Conservation (phyloP, 2,329 filamentous ascomycete genomes). For the Cordyceps tenuipes region DNA sequence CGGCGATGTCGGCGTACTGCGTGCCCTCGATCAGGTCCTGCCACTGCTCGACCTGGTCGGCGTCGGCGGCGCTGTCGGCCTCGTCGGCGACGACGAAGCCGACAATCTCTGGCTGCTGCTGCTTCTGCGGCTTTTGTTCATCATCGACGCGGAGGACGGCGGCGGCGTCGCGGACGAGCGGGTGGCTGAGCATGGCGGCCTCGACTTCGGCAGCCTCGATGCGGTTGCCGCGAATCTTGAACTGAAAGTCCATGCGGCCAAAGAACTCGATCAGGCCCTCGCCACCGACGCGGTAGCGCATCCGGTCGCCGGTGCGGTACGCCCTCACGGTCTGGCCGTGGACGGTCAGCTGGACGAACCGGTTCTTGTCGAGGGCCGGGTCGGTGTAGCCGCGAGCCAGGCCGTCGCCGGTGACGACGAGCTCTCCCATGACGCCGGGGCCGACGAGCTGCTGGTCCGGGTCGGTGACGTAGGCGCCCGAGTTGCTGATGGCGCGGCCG, state of each 20-base stretch:
- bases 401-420: constrained; percentile 19
- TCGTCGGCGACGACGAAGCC: constrained; percentile 9
- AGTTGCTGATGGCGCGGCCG: constrained; percentile 17
- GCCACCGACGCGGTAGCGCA: constrained; percentile 14
- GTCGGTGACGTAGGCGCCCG: constrained; percentile 18
- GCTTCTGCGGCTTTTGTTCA: neutral
- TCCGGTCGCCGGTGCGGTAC: constrained; percentile 22
- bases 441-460: constrained; percentile 14
- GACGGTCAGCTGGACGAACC: constrained; percentile 14
- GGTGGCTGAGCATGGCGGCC: constrained; percentile 13
- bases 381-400: constrained; percentile 17
- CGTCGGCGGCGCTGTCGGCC: neutral
- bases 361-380: constrained; percentile 1
- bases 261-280: constrained; percentile 22
- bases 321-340: constrained; percentile 11
- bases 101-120: constrained; percentile 8
- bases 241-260: constrained; percentile 21
- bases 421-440: constrained; percentile 19
- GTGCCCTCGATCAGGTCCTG: constrained; percentile 14
- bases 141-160: constrained; percentile 10
- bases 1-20: constrained; percentile 14
- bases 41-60: constrained; percentile 16
- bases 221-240: constrained; percentile 25
- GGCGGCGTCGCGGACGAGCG: constrained; percentile 15
- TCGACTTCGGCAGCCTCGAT: constrained; percentile 24